These are phyloP conservation scores for Fusarium sp. DNA, from an alignment of 2,329 filamentous ascomycete genomes.

Conservation along the genomic window DNA sequence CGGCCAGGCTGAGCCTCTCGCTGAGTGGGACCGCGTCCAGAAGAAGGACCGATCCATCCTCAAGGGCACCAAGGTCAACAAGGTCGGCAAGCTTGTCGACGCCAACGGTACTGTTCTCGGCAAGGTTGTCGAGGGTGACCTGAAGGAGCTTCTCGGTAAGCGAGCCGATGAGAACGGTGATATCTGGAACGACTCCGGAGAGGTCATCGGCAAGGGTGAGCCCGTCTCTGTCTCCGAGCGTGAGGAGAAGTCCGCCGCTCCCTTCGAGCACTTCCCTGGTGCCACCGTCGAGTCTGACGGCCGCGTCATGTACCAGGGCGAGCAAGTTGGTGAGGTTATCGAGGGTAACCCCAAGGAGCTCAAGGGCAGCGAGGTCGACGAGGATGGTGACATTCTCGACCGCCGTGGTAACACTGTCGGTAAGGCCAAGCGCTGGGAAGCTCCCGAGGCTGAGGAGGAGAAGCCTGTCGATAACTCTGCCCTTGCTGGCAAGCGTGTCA, in stretches of 20 bases:
- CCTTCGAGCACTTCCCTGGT: conserved; percentile 69
- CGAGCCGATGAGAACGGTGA: conserved; percentile 73
- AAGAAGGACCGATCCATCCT: conserved; percentile 57
- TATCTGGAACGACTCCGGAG: conserved; percentile 77
- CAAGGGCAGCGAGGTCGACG: conserved; percentile 72
- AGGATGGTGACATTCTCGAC: conserved; percentile 76
- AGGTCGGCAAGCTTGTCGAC: conserved; percentile 67
- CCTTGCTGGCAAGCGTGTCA: conserved; percentile 76
- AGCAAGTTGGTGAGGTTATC: conserved; percentile 69
- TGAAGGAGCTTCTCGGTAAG: conserved; percentile 72
- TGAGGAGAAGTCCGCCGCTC: conserved; percentile 61
- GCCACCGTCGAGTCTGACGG: conserved; percentile 66
- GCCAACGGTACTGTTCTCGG: conserved; percentile 66
- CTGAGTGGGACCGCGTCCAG: conserved; percentile 60
- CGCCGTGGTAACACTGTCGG: conserved; percentile 74
- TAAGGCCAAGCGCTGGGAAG: conserved; percentile 75
- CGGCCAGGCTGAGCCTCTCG: conserved; percentile 73
- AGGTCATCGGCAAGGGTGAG: conserved; percentile 74
- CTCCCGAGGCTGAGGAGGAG: conserved; percentile 59
- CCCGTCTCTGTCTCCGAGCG: conserved; percentile 65
- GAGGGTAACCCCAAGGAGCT: conserved; percentile 73
- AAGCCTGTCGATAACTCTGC: conserved; percentile 69
- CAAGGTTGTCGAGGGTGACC: conserved; percentile 70
- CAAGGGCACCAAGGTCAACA: conserved; percentile 67
- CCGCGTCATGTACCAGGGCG: conserved; percentile 61